Conservation (phyloP, 108 stramenopile species). For the Stephanodiscus minutulus region DNA sequence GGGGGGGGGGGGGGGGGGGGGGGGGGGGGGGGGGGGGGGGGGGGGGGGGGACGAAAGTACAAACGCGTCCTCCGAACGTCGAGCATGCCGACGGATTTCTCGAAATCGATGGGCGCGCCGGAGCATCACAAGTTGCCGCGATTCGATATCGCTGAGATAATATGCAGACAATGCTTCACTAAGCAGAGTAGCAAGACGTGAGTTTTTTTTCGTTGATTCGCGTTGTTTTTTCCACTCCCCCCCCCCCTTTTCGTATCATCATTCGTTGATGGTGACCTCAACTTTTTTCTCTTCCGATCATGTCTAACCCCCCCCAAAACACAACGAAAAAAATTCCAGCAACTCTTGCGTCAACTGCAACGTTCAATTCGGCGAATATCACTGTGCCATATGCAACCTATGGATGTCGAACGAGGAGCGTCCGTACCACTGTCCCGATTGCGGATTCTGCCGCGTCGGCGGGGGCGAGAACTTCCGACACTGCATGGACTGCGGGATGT, state of each 20-base stretch:
- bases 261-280: too few species aligned
- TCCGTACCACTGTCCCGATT: slow-evolving; percentile 84
- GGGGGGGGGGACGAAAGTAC: slow-evolving; percentile 23
- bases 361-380: slow-evolving; percentile 82
- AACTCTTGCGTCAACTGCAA: slow-evolving; percentile 84
- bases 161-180: slow-evolving; percentile 80
- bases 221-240: slow-evolving; percentile 12
- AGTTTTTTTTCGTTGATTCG: slow-evolving; percentile 11
- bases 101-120: slow-evolving; percentile 43
- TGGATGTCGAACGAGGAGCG: slow-evolving; percentile 88
- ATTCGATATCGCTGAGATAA: slow-evolving; percentile 74
- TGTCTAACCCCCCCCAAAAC: too few species aligned
- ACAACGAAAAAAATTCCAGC: slow-evolving; percentile 20
- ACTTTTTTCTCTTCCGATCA: neutral
- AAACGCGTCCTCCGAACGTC: slow-evolving; percentile 34
- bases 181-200: slow-evolving; percentile 58
- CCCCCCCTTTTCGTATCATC: too few species aligned
- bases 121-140: slow-evolving; percentile 81
- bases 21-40: neutral
- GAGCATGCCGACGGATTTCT: slow-evolving; percentile 43
- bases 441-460: slow-evolving; percentile 90
- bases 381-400: slow-evolving; percentile 83
- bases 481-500: slow-evolving; percentile 89
- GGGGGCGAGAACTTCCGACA: slow-evolving; percentile 85
- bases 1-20: too few species aligned